A percentile compares a stretch with the other conserved stretches of the same genome.
Conservation (phyloP, 805 yeast species). For the Yarrowia phangngaensis region DNA sequence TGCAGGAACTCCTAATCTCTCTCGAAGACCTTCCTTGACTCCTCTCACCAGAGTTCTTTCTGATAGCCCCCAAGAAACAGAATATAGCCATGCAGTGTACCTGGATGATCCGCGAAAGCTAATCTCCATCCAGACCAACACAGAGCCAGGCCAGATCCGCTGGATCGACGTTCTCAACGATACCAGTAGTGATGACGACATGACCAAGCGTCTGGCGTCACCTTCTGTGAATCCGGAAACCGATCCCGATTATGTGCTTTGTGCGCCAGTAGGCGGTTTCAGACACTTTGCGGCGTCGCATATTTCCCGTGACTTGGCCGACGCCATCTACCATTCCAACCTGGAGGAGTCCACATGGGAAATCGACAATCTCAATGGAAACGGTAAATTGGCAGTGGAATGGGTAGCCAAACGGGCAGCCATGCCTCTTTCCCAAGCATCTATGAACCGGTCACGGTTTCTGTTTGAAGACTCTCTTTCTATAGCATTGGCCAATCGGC, state of each 20-base stretch:
- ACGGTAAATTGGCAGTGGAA: slow-evolving; percentile 38
- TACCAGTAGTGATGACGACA: neutral
- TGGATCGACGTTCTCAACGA: slow-evolving; percentile 30
- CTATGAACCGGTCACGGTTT: slow-evolving; percentile 35
- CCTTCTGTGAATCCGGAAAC: slow-evolving; percentile 10
- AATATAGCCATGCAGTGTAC: slow-evolving; percentile 33
- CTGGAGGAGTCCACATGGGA: slow-evolving; percentile 10
- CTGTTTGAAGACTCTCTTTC: slow-evolving; percentile 15
- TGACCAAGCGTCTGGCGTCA: too few relatives aligned
- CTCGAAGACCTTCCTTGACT: slow-evolving; percentile 14
- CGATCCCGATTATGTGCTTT: slow-evolving; percentile 32
- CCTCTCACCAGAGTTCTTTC: slow-evolving; percentile 3
- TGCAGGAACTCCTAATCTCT: slow-evolving; percentile 11
- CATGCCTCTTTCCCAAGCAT: slow-evolving; percentile 33
- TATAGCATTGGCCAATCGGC: slow-evolving; percentile 21
- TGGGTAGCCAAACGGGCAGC: slow-evolving; percentile 39
- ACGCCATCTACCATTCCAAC: slow-evolving; percentile 27
- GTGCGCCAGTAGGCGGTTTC: slow-evolving; percentile 43
- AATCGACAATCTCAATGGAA: slow-evolving; percentile 20
- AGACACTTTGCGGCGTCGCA: slow-evolving; percentile 36
- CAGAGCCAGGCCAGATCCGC: slow-evolving; percentile 43
- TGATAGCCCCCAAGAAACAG: slow-evolving; percentile 14
- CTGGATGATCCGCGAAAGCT: slow-evolving; percentile 43
- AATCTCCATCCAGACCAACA: slow-evolving; percentile 38
- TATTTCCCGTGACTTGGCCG: slow-evolving; percentile 26